Base-by-base conservation (phyloP, 2,329 filamentous ascomycete species). In the Bisporella sp. region DNA sequence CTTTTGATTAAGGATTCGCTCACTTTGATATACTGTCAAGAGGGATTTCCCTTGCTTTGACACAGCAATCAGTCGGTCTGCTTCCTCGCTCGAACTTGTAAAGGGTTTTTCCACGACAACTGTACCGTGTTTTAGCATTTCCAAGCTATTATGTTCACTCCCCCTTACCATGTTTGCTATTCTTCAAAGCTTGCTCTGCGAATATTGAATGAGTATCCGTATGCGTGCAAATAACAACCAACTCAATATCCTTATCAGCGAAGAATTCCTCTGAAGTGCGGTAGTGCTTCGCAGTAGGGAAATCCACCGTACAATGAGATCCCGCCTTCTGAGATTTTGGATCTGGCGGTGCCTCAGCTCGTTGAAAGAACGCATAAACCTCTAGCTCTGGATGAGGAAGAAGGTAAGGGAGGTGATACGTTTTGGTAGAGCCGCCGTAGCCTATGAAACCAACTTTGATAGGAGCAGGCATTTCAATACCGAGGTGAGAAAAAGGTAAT, bases 381-480 rank as follows among this genome's bases (percentile, higher is more conserved):
- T 73, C 59, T 11, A 74, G 66, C 43, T 76, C 71, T 2, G 70
- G 65, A 55, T 73, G 73, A 1, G 69, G 67, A 0, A 68, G 63
- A 55, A 78, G 75, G 55, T 73, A 78, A 0, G 75, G 75, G 3
- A 77, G 65, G 49, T 78, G 73, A 52, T 76, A 77, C 53, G 62
- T 69, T 54, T 72, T 74, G 12, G 72, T 63, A 0, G 74, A 69
- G 49, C 70, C 69, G 61, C 75, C 74, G 49, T 77, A 78, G 54
- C 75, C 75, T 33, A 77, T 62, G 42, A 77, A 58, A 37, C 74
- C 74, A 35, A 77, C 68, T 56, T 73, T 76, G 63, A 77, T 63
- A 29, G 63, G 52, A 45, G 53, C 39, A 46, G 35, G 3, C 35
- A 39, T 39, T 39, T 21, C 21, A 21, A 21, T 21, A 21, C 21